Percentiles rank a stretch among this genome's conserved stretches.
Evolutionary conservation across 2,329 filamentous ascomycete species (phyloP).

Genomic region (Hymenoscyphus albidus): DNA sequence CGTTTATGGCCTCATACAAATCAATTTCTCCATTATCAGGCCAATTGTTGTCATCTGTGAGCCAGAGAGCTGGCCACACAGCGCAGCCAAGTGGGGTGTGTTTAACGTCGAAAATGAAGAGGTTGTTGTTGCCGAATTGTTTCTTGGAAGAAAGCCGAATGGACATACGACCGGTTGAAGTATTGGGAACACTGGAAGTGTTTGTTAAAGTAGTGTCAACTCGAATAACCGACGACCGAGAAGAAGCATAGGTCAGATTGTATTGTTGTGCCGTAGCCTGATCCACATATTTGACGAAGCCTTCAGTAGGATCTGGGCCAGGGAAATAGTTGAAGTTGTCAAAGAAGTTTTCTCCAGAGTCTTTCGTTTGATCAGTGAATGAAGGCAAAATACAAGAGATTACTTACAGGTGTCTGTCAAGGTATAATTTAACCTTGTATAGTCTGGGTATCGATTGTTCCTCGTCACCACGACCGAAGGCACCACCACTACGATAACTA

Average conservation of each 20-base stretch:
- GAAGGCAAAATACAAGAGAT: background rate
- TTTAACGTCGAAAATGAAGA: conserved; percentile 54
- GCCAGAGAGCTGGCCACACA: conserved; percentile 58
- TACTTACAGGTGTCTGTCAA: conserved; percentile 40
- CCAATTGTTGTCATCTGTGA: conserved; percentile 56
- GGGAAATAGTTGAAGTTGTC: conserved; percentile 44
- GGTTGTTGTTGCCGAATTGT: conserved; percentile 51
- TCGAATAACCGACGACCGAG: conserved; percentile 50
- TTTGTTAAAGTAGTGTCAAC: conserved; percentile 58
- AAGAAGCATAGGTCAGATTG: conserved; percentile 61
- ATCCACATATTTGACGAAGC: conserved; percentile 45
- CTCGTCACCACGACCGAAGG: conserved; percentile 35
- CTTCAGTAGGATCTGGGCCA: conserved; percentile 41
- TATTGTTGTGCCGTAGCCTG: conserved; percentile 30
- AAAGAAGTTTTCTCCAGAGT: conserved; percentile 41
- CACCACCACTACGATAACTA: conserved; percentile 48
- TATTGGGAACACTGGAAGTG: conserved; percentile 52
- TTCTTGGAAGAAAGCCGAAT: conserved; percentile 56
- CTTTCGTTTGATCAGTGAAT: conserved; percentile 13
- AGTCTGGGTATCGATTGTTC: conserved; percentile 43
- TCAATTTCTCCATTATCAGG: conserved; percentile 59
- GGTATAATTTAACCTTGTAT: conserved; percentile 39
- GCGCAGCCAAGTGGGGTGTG: conserved; percentile 57
- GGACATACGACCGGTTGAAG: conserved; percentile 32
- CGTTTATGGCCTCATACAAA: conserved; percentile 49